Percentiles rank a stretch among this genome's conserved stretches.
These are phyloP conservation scores for Excoecaria agallocha DNA, from an alignment of 345 rosid genomes.

Conservation along the genomic window DNA sequence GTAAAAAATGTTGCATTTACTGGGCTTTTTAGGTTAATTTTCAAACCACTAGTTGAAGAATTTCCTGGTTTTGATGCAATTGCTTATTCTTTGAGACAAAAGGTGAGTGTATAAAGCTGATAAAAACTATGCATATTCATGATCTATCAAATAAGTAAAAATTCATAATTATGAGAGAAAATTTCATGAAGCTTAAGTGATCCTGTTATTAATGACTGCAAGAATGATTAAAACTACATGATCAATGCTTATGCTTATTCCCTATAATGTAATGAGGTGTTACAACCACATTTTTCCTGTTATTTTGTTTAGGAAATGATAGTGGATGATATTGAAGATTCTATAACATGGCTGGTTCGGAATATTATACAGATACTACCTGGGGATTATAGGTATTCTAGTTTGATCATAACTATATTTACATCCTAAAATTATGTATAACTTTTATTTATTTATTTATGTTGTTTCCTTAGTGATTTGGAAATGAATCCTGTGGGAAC, in stretches of 20 bases:
- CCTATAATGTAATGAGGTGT: too few species aligned
- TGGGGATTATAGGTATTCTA: conserved; percentile 82
- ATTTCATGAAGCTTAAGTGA: too few species aligned
- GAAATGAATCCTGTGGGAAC: conserved; percentile 85
- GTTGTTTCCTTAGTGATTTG: conserved; percentile 47
- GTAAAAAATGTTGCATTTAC: conserved; percentile 86
- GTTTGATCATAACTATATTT: not conserved
- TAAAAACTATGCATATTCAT: not conserved
- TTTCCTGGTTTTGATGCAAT: conserved; percentile 93
- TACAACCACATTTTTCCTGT: too few species aligned
- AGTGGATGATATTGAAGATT: conserved; percentile 77
- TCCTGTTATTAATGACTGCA: too few species aligned
- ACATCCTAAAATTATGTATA: not conserved
- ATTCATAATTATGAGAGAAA: conserved; percentile 22
- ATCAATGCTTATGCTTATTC: too few species aligned
- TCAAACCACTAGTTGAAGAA: conserved; percentile 75
- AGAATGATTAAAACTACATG: too few species aligned
- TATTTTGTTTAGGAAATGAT: conserved; percentile 63
- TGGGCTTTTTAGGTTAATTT: conserved; percentile 89
- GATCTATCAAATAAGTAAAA: conserved; percentile 1
- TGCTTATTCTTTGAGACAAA: conserved; percentile 67
- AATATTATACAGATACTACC: conserved; percentile 70
- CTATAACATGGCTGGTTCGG: conserved; percentile 89
- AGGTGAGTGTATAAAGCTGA: conserved; percentile 38
- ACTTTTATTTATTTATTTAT: not conserved